Base-by-base conservation (phyloP, 148 eudicot species). In the Camellia sinensis region DNA sequence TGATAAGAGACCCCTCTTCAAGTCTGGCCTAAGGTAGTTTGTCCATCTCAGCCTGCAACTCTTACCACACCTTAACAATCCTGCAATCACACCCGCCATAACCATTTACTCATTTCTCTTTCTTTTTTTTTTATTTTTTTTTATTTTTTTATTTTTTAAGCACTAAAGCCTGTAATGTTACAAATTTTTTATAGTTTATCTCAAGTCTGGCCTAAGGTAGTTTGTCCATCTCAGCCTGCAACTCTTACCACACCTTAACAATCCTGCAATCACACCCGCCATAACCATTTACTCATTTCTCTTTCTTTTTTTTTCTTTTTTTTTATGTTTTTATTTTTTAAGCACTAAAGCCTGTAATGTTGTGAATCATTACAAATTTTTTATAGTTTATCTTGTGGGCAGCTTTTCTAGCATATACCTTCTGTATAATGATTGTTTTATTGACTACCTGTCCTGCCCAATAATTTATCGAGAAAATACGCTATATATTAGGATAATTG, bases 1-100 rank as follows among this genome's bases (percentile, higher is more conserved):
- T 11, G 91, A 86, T 76, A 89, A 75, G 12, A 89, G 80, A 15
- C 91, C 91, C 17, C 91, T 83, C 72, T 89, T 89, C 43, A 89
- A 78, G 74, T 89, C 91, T 60, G 91, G 91, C 67, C 91, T 85
- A 2, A 89, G 86, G 71, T 89, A 89, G 15, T 89, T 89, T 45
- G 85, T 89, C 91, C 91, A 89, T 75, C 91, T 89, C 78, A 89
- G 65, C 59, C 91, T 86, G 80, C 91, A 89, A 76, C 91, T 89
- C 79, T 89, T 89, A 4, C 91, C 91, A 81, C 91, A 89, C 74
- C 91, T 86, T 76, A 86, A 75, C 13, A 89, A 73, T 61, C 91
- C 91, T 89, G 84, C 67, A 84, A 46, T 48, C 57, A 15, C 15
- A 76, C 40, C 44, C 50, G 59, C 52, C 71, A 29, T 44, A 40